Evolutionary conservation across 805 yeast species (phyloP).

Genomic region (Tetrapisispora fleetii): DNA sequence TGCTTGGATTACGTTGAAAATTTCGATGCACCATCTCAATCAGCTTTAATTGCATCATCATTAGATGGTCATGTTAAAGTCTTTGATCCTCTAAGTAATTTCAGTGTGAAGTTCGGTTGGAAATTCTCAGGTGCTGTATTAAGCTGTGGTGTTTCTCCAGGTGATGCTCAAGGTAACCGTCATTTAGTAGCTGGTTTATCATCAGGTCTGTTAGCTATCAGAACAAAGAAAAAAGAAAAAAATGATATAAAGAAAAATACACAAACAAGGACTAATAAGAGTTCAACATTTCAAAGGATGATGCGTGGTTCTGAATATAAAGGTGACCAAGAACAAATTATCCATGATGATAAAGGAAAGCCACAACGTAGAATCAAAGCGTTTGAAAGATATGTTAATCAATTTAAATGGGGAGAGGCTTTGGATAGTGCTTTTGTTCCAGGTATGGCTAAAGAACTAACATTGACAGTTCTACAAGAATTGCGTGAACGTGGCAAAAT

Average conservation of each 20-base stretch:
- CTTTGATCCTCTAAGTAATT: conserved; percentile 66
- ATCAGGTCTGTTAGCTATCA: conserved; percentile 77
- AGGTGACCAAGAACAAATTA: conserved; percentile 77
- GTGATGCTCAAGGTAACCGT: conserved; percentile 35
- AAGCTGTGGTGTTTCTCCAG: conserved; percentile 82
- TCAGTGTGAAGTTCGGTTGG: conserved; percentile 95
- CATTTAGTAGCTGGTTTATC: conserved; percentile 90
- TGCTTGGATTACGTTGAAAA: conserved; percentile 39
- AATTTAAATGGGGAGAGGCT: conserved; percentile 89
- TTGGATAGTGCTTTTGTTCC: conserved; percentile 74
- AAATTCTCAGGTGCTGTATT: conserved; percentile 91
- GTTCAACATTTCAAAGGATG: conserved; percentile 67
- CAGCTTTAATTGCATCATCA: conserved; percentile 78
- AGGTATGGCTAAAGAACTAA: conserved; percentile 71
- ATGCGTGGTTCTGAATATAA: conserved; percentile 84
- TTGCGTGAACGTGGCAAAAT: conserved; percentile 83
- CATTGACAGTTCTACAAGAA: conserved; percentile 77
- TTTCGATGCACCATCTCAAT: conserved; percentile 25
- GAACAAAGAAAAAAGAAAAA: conserved; percentile 70
- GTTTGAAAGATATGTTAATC: conserved; percentile 75
- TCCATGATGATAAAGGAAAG: conserved; percentile 48
- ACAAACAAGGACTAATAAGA: conserved; percentile 14
- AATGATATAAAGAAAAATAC: conserved; percentile 14
- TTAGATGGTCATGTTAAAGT: conserved; percentile 96
- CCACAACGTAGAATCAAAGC: conserved; percentile 59